phyloP scores from a whole-genome alignment of 805 yeast species.

The Gaillardinia entomophila region DNA sequence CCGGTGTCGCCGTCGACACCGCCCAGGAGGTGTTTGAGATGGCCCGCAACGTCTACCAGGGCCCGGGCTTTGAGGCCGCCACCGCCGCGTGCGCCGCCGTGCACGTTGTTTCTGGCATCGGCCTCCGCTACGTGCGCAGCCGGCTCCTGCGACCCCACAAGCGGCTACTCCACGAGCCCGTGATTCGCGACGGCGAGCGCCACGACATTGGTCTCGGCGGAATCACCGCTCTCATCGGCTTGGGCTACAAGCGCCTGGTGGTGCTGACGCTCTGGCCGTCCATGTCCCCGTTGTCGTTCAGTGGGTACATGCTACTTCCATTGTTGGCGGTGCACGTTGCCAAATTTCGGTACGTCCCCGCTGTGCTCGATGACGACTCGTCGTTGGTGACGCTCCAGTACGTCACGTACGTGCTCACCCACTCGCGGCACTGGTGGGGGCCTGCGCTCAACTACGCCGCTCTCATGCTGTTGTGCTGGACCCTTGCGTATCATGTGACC shows the following conservation, averaged over 20 bases:
- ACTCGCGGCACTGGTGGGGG: slow-evolving; percentile 7
- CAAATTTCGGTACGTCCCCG: slow-evolving; percentile 46
- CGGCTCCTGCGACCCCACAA: slow-evolving; percentile 5
- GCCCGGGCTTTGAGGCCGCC: slow-evolving; percentile 44
- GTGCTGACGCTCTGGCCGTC: slow-evolving; percentile 38
- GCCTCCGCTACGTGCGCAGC: slow-evolving; percentile 26
- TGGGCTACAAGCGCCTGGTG: slow-evolving; percentile 46
- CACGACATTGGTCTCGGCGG: slow-evolving; percentile 60
- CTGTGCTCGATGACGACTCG: slow-evolving; percentile 59
- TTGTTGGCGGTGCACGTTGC: slow-evolving; percentile 41
- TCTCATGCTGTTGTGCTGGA: slow-evolving; percentile 26
- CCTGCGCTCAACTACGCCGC: slow-evolving; percentile 22
- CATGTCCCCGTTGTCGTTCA: slow-evolving; percentile 49
- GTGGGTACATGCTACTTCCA: slow-evolving; percentile 52
- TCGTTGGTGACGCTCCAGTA: slow-evolving; percentile 49
- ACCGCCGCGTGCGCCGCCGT: slow-evolving; percentile 40
- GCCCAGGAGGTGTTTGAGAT: slow-evolving; percentile 54
- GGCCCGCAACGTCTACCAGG: slow-evolving; percentile 57
- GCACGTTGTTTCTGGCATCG: slow-evolving; percentile 53
- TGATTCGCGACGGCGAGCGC: slow-evolving; percentile 26
- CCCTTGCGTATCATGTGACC: slow-evolving; percentile 47
- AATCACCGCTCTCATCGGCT: slow-evolving; percentile 46
- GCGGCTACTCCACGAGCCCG: slow-evolving; percentile 7
- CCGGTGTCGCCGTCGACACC: slow-evolving; percentile 31
- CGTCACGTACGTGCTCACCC: slow-evolving; percentile 33